Conservation (phyloP, 1,139 yeast species). For the Kluyveromyces sp. region DNA sequence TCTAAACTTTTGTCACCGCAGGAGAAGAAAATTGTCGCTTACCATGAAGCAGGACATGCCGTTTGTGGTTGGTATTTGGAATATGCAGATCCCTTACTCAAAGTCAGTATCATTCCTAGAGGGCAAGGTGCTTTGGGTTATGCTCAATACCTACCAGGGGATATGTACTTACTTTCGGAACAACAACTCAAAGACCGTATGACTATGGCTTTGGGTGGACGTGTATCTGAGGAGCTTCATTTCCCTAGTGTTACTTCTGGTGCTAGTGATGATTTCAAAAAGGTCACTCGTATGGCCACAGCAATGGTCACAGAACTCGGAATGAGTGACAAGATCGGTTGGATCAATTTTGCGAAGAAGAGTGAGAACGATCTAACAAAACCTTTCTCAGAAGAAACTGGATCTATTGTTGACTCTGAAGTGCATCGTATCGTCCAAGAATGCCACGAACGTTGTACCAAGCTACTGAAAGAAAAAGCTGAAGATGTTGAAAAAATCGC, state of each 20-base stretch:
- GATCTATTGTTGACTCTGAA: conserved; percentile 58
- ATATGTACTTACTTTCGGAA: conserved; percentile 57
- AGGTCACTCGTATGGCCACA: conserved; percentile 70
- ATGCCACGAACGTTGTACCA: conserved; percentile 45
- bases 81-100: conserved; percentile 68
- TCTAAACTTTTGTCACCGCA: conserved; percentile 60
- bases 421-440: conserved; percentile 56
- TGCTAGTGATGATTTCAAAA: conserved; percentile 75
- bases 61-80: conserved; percentile 71
- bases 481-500: conserved; percentile 65
- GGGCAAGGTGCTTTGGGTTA: conserved; percentile 82
- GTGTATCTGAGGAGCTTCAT: conserved; percentile 72
- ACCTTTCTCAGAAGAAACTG: conserved; percentile 65
- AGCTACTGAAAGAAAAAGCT: conserved; percentile 49
- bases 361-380: conserved; percentile 56
- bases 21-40: conserved; percentile 71
- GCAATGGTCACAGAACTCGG: conserved; percentile 72
- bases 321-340: conserved; percentile 66
- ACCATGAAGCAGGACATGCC: conserved; percentile 82
- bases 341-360: conserved; percentile 44
- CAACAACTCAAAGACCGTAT: conserved; percentile 65
- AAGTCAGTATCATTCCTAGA: conserved; percentile 76
- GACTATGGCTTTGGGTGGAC: conserved; percentile 77
- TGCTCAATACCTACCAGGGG: conserved; percentile 77
- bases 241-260: conserved; percentile 76